Evolutionary conservation across 768 basidiomycete species (phyloP).

Genomic region (Psilocybe cyanescens): DNA sequence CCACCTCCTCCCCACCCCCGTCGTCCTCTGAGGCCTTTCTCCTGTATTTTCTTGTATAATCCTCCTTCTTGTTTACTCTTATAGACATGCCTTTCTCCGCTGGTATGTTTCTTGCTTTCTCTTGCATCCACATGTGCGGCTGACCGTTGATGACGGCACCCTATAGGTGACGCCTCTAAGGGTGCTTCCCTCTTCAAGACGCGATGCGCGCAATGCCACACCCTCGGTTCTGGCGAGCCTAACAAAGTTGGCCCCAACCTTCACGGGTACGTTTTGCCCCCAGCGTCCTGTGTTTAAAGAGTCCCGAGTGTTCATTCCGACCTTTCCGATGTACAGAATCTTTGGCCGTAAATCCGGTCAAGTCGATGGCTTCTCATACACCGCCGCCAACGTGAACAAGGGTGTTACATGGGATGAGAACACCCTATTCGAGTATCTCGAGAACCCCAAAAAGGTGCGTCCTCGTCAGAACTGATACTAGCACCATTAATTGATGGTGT

Average conservation of each 20-base stretch:
- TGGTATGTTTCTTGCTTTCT: conserved; percentile 32
- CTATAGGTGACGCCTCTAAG: conserved; percentile 79
- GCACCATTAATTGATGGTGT: background rate
- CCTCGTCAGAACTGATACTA: background rate
- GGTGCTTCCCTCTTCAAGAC: conserved; percentile 97
- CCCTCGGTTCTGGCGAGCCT: conserved; percentile 72
- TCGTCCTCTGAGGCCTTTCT: conserved; percentile 17
- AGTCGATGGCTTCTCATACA: conserved; percentile 87
- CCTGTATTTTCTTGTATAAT: conserved; percentile 26
- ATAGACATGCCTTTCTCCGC: conserved; percentile 43
- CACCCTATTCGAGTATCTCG: conserved; percentile 94
- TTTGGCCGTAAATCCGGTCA: conserved; percentile 89
- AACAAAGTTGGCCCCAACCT: conserved; percentile 97
- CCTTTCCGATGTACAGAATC: conserved; percentile 46
- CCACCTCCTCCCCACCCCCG: conserved; percentile 19
- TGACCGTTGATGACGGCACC: background rate
- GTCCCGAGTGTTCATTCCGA: conserved; percentile 13
- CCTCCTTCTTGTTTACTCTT: conserved; percentile 22
- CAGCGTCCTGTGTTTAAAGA: background rate
- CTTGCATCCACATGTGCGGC: conserved; percentile 43
- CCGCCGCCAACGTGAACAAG: conserved; percentile 95
- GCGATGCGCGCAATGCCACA: conserved; percentile 94
- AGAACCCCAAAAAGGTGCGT: conserved; percentile 95
- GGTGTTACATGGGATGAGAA: conserved; percentile 83
- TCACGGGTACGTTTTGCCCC: conserved; percentile 66